Conservation (phyloP, 2,329 filamentous ascomycete species). For the Ophiosphaerella korrae region DNA sequence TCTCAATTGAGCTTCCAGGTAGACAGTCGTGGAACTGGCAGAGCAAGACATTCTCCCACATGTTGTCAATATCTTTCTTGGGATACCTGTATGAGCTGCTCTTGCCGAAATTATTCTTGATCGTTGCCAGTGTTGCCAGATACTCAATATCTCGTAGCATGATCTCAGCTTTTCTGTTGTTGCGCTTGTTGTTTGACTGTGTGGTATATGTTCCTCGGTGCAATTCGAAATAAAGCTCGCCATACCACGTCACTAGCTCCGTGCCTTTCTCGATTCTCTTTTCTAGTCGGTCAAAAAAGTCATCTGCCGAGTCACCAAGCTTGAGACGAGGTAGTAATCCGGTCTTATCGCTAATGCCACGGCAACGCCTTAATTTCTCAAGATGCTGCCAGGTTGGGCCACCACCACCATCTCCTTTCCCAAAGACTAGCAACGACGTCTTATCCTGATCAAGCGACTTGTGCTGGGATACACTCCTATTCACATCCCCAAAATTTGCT, state of each 20-base stretch:
- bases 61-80: constrained; percentile 88
- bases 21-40: constrained; percentile 99
- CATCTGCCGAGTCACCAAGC: constrained; percentile 87
- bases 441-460: constrained; percentile 95
- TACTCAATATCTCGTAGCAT: constrained; percentile 87
- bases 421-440: constrained; percentile 89
- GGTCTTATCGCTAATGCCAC: constrained; percentile 86
- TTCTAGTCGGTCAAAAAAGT: constrained; percentile 88
- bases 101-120: constrained; percentile 62
- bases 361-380: constrained; percentile 91
- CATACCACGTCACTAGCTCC: constrained; percentile 92
- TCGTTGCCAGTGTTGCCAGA: constrained; percentile 81
- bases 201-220: constrained; percentile 98
- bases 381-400: constrained; percentile 93
- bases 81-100: constrained; percentile 77
- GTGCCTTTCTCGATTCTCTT: constrained; percentile 71
- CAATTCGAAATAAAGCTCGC: constrained; percentile 96
- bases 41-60: constrained; percentile 91
- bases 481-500: constrained; percentile 93
- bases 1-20: constrained; percentile 92
- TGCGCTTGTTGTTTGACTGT: constrained; percentile 94
- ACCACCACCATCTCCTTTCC: constrained; percentile 94
- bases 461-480: constrained; percentile 85
- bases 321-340: constrained; percentile 85
- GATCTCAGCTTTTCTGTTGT: constrained; percentile 86